Percentiles rank a stretch among this genome's conserved stretches.
Conservation (phyloP, 495 filamentous ascomycete species). For the Massariosphaeria phaeospora region DNA sequence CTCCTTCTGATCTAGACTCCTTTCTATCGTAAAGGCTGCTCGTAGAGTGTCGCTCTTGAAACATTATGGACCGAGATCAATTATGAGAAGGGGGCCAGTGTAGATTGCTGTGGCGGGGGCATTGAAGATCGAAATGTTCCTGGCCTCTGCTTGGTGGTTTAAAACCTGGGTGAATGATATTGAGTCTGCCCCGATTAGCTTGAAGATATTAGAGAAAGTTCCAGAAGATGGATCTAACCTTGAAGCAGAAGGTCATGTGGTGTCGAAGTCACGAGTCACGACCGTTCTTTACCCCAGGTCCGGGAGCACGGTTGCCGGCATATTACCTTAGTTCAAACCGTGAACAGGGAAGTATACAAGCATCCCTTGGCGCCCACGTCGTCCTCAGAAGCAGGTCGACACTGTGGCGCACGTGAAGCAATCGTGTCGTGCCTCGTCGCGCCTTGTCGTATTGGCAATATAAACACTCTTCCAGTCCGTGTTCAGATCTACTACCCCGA, state of each 20-base stretch:
- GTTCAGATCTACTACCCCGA: background rate
- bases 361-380: too few species aligned
- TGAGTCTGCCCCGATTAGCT: background rate
- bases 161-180: slow-evolving; percentile 4
- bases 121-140: background rate
- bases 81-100: too few species aligned
- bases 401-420: background rate
- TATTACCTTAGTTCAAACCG: too few species aligned
- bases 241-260: background rate
- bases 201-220: slow-evolving; percentile 10
- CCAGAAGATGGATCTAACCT: slow-evolving; percentile 10
- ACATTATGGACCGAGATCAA: too few species aligned
- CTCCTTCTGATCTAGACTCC: too few species aligned
- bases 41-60: too few species aligned
- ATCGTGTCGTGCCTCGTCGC: too few species aligned
- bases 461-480: background rate
- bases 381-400: background rate
- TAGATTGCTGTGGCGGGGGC: too few species aligned
- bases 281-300: too few species aligned
- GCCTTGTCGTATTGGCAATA: background rate
- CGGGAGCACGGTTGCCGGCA: slow-evolving; percentile 6
- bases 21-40: too few species aligned
- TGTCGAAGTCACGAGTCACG: background rate
- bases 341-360: too few species aligned
- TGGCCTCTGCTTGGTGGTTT: background rate